These are phyloP conservation scores for Cenchrus americanus DNA, from an alignment of 176 grass and related monocot species.

Conservation along the genomic window DNA sequence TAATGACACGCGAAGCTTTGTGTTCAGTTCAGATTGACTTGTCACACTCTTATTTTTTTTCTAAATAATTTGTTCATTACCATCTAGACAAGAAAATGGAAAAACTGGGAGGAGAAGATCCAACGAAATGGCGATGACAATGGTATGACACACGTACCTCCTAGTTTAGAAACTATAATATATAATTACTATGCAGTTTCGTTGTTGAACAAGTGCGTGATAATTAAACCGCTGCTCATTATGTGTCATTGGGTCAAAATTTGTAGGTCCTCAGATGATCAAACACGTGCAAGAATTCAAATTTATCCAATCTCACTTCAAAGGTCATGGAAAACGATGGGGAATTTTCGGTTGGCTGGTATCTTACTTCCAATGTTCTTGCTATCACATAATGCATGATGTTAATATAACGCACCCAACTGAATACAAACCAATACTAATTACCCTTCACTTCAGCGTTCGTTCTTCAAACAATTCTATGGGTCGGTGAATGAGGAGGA, in stretches of 20 bases:
- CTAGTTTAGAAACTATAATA: background rate
- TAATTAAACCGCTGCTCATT: background rate
- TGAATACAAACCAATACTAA: background rate
- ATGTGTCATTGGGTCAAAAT: background rate
- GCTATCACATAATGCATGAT: background rate
- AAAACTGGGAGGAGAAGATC: constrained; percentile 63
- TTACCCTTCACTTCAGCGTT: constrained; percentile 48
- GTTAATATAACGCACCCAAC: background rate
- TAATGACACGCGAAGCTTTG: constrained; percentile 4
- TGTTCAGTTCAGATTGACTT: background rate
- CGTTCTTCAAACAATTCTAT: constrained; percentile 92
- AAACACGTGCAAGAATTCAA: constrained; percentile 54
- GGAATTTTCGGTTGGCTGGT: constrained; percentile 63
- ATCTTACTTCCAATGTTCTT: background rate
- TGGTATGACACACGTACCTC: constrained; percentile 27
- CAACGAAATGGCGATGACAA: constrained; percentile 32
- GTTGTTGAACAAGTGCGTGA: background rate
- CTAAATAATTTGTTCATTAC: background rate
- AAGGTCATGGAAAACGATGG: constrained; percentile 51
- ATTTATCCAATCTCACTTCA: constrained; percentile 53
- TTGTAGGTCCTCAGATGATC: constrained; percentile 51
- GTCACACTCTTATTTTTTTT: background rate
- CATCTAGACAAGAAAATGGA: constrained; percentile 65
- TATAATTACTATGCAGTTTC: background rate
- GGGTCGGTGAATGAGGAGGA: constrained; percentile 66